These are phyloP conservation scores for Histomonas meleagridis DNA, from an alignment of 208 protist species.

Conservation along the genomic window DNA sequence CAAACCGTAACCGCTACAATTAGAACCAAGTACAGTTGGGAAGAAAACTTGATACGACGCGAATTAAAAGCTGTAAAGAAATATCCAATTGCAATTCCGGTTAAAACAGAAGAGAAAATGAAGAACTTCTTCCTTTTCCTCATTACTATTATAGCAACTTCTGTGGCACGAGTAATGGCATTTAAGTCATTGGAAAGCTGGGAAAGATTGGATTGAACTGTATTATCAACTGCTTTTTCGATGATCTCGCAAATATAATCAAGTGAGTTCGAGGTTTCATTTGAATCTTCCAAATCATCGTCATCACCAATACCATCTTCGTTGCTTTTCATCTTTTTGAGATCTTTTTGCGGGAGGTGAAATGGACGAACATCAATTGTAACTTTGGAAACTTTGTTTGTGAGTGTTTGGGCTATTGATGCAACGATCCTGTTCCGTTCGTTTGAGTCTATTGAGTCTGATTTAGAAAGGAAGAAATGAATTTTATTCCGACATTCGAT, in stretches of 20 bases:
- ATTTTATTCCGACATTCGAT: not conserved
- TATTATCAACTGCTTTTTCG: not conserved
- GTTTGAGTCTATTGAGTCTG: not conserved
- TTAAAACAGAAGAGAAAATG: not conserved
- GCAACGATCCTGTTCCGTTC: not conserved
- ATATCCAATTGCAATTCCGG: too few relatives aligned
- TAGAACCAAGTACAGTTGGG: too few relatives aligned
- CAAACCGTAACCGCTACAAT: too few relatives aligned
- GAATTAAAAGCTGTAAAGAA: too few relatives aligned
- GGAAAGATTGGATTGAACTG: not conserved
- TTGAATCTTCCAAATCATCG: not conserved
- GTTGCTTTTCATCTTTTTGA: not conserved
- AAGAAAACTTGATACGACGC: too few relatives aligned
- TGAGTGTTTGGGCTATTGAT: not conserved
- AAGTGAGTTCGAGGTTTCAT: not conserved
- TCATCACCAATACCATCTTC: not conserved
- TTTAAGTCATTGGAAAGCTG: not conserved
- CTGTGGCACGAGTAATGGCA: not conserved
- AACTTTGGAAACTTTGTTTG: not conserved
- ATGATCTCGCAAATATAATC: not conserved
- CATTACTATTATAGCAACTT: not conserved
- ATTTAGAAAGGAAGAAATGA: not conserved
- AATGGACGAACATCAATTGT: not conserved
- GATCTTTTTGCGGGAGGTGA: not conserved
- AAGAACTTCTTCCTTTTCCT: not conserved